Percentiles rank a stretch among this genome's conserved stretches.
Conservation (phyloP, 2,329 filamentous ascomycete species). For the Trichocomaceae sp. region DNA sequence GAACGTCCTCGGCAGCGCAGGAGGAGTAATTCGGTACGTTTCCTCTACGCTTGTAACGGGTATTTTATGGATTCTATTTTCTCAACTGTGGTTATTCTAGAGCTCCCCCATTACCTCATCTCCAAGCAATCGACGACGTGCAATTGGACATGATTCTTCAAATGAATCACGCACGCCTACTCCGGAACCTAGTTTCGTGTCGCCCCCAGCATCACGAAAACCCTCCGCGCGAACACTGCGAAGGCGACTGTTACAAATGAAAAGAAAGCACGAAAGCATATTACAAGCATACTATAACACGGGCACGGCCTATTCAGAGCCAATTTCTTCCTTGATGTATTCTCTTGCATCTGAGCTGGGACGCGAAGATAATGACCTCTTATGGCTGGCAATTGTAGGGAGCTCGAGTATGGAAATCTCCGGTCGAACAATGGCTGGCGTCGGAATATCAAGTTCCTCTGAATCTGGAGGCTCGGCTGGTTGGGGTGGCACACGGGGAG, state of each 20-base stretch:
- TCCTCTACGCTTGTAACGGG: not conserved
- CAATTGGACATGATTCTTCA: constrained; percentile 35
- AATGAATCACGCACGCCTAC: constrained; percentile 43
- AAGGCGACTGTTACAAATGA: constrained; percentile 65
- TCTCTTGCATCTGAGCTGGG: constrained; percentile 90
- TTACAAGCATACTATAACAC: constrained; percentile 77
- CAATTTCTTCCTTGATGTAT: constrained; percentile 89
- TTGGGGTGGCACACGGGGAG: constrained; percentile 76
- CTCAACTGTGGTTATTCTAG: constrained; percentile 18
- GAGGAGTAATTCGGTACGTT: constrained; percentile 74
- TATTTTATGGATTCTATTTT: constrained; percentile 5
- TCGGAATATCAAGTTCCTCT: constrained; percentile 56
- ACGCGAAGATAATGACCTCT: constrained; percentile 89
- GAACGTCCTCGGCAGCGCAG: constrained; percentile 71
- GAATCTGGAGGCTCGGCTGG: constrained; percentile 53
- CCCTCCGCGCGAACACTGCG: constrained; percentile 67
- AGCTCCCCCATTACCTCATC: constrained; percentile 38
- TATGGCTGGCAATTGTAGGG: constrained; percentile 93
- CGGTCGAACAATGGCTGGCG: constrained; percentile 73
- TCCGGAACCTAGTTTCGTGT: constrained; percentile 35
- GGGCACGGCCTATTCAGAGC: constrained; percentile 88
- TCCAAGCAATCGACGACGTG: constrained; percentile 35
- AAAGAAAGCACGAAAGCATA: constrained; percentile 67
- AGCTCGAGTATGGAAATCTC: constrained; percentile 92
- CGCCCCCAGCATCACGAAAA: constrained; percentile 44